Conservation (phyloP, 2,329 filamentous ascomycete genomes). For the Fusarium pseudocircinatum region DNA sequence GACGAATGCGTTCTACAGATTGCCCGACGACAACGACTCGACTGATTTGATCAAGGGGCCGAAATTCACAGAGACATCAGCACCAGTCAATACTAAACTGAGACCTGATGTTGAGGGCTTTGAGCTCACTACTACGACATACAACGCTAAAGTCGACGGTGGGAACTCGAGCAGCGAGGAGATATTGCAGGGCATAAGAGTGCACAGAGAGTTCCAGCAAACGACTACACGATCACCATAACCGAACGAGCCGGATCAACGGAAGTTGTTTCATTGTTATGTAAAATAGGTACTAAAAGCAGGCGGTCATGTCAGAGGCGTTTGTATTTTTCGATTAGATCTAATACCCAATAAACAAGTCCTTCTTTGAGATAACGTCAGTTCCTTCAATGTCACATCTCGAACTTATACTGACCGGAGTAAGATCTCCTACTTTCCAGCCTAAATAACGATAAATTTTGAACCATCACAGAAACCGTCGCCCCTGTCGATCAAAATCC, state of each 20-base stretch:
- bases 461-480: background rate
- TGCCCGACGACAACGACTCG: conserved; percentile 46
- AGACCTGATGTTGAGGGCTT: conserved; percentile 48
- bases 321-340: background rate
- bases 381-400: background rate
- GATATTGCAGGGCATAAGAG: conserved; percentile 51
- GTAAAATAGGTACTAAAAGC: background rate
- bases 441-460: background rate
- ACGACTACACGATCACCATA: conserved; percentile 29
- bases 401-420: rapidly evolving
- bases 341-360: conserved; percentile 5
- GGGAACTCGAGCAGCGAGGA: conserved; percentile 49
- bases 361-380: background rate
- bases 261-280: background rate
- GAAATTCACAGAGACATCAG: background rate
- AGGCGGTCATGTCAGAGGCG: background rate
- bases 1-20: conserved; percentile 45
- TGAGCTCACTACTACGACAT: conserved; percentile 46
- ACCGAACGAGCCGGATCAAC: background rate
- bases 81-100: conserved; percentile 23
- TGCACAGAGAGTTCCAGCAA: conserved; percentile 50
- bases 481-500: background rate
- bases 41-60: conserved; percentile 34
- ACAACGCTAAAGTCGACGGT: conserved; percentile 39
- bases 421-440: background rate